Evolutionary conservation across 2,329 filamentous ascomycete species (phyloP), one percentile per base, ranked within the genome.

Genomic region (Trichoderma afroharzianum): DNA sequence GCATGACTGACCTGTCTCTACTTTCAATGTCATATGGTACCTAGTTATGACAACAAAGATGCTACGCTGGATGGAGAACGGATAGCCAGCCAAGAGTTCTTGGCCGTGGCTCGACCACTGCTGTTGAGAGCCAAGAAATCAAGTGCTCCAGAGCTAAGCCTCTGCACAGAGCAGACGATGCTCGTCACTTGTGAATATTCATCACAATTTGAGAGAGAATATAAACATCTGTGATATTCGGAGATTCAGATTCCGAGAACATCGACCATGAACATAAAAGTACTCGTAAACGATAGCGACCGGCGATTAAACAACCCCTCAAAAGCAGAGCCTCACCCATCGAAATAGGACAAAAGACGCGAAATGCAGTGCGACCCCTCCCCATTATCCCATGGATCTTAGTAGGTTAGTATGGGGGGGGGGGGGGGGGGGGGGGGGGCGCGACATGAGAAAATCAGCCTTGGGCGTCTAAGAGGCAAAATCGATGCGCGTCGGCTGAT

Each of bases 111-210:
- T 39, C 26, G 24, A 58, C 6, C 36, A 58, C 4, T 28, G 15
- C 57, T 11, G 39, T 5, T n/a, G 43, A 21, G 43, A 73, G 69
- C 73, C 73, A 74, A 15, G 68, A 39, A 24, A 50, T 2, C 39
- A 53, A n/a, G 62, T 64, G 47, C 32, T 53, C n/a, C 62, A 53
- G 26, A 53, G 43, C 62, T 47, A 33, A 64, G 62, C 62, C 43
- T 53, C 43, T 33, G 12, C 28, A 53, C 18, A 43, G 39, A 18
- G 30, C 21, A 33, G 28, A 36, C 43, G 1, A 3, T 21, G 33
- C 33, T 43, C 14, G 1, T 43, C 59, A 30, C 12, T 2, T 4
- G 32, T 7, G 4, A 14, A 24, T 14, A 53, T 53, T 43, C 39
- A 43, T 3, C 39, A 43, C n/a, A 33, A 9, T 6, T 11, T 8